Conservation (phyloP, 352 stramenopile species). For the Globisporangium middletonii region DNA sequence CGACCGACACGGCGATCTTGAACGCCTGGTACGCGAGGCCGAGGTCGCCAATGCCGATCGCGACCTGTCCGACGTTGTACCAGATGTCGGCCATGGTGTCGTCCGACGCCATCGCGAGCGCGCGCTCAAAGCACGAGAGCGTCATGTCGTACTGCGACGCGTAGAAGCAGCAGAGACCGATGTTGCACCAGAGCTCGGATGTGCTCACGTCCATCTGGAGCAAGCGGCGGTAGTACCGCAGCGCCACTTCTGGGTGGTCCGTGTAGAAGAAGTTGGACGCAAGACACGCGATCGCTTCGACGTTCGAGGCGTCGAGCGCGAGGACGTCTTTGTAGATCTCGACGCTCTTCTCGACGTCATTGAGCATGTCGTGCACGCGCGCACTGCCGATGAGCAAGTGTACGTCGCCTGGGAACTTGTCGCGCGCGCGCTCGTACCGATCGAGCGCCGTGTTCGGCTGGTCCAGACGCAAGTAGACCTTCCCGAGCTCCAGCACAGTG, state of each 20-base stretch:
- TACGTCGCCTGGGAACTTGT: slow-evolving; percentile 71
- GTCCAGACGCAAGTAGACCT: slow-evolving; percentile 93
- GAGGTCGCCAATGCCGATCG: slow-evolving; percentile 90
- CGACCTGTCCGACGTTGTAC: slow-evolving; percentile 94
- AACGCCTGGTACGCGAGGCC: slow-evolving; percentile 92
- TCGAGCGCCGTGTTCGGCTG: slow-evolving; percentile 91
- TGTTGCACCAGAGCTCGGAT: slow-evolving; percentile 93
- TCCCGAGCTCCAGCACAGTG: slow-evolving; percentile 89
- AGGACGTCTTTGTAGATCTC: slow-evolving; percentile 88
- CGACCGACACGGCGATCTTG: slow-evolving; percentile 89
- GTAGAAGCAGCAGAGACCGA: slow-evolving; percentile 93
- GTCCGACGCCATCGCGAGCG: slow-evolving; percentile 83
- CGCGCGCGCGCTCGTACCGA: slow-evolving; percentile 62
- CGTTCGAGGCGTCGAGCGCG: slow-evolving; percentile 80
- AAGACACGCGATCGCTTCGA: slow-evolving; percentile 90
- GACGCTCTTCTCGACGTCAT: slow-evolving; percentile 73
- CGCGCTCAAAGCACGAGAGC: slow-evolving; percentile 90
- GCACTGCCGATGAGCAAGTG: slow-evolving; percentile 83
- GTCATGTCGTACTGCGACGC: slow-evolving; percentile 93
- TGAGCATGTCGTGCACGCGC: slow-evolving; percentile 92
- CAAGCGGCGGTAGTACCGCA: slow-evolving; percentile 91
- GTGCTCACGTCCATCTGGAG: slow-evolving; percentile 91
- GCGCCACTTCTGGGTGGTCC: slow-evolving; percentile 87
- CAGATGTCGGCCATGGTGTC: slow-evolving; percentile 91
- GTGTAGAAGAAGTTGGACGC: slow-evolving; percentile 93